phyloP scores from a whole-genome alignment of 2,329 filamentous ascomycete species.

The Penicillium glabrum region DNA sequence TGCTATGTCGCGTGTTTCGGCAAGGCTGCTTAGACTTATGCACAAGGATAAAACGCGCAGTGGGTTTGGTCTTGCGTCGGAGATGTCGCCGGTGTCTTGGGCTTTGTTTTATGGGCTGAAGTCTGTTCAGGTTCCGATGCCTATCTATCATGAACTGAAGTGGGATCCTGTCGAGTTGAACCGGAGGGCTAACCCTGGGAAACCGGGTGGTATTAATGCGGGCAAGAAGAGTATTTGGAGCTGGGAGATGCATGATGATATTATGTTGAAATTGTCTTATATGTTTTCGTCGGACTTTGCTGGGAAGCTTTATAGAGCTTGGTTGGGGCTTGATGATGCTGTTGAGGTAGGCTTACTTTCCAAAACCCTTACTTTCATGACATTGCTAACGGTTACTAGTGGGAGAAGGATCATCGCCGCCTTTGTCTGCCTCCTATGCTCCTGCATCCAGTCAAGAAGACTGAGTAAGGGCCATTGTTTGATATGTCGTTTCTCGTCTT shows the following conservation, averaged over 20 bases:
- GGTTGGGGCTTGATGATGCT: slow-evolving; percentile 1
- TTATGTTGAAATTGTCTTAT: slow-evolving; percentile 6
- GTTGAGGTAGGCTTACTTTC: neutral
- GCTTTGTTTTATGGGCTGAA: slow-evolving; percentile 17
- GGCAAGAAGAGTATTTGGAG: slow-evolving; percentile 10
- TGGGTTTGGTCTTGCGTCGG: slow-evolving; percentile 11
- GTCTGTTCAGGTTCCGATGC: slow-evolving; percentile 12
- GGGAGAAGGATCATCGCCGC: slow-evolving; percentile 4
- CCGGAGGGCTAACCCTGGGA: slow-evolving; percentile 5
- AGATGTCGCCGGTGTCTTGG: slow-evolving; percentile 13
- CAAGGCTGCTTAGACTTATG: slow-evolving; percentile 1
- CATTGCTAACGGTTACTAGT: neutral
- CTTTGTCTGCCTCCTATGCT: slow-evolving; percentile 12
- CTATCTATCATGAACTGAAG: slow-evolving; percentile 5
- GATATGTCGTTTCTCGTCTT: neutral
- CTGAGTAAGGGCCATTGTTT: neutral
- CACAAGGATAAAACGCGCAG: slow-evolving; percentile 1
- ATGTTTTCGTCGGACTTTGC: slow-evolving; percentile 11
- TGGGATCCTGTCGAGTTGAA: slow-evolving; percentile 11
- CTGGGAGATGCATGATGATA: slow-evolving; percentile 5
- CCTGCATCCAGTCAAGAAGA: slow-evolving; percentile 10
- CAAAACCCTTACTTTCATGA: neutral
- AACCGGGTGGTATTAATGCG: slow-evolving; percentile 8
- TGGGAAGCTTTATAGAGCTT: slow-evolving; percentile 9
- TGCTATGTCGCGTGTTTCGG: slow-evolving; percentile 12